Percentiles rank a stretch among this genome's conserved stretches.
These are phyloP conservation scores for Monosporascus sp. DNA, from an alignment of 2,329 filamentous ascomycete species.

Conservation along the genomic window DNA sequence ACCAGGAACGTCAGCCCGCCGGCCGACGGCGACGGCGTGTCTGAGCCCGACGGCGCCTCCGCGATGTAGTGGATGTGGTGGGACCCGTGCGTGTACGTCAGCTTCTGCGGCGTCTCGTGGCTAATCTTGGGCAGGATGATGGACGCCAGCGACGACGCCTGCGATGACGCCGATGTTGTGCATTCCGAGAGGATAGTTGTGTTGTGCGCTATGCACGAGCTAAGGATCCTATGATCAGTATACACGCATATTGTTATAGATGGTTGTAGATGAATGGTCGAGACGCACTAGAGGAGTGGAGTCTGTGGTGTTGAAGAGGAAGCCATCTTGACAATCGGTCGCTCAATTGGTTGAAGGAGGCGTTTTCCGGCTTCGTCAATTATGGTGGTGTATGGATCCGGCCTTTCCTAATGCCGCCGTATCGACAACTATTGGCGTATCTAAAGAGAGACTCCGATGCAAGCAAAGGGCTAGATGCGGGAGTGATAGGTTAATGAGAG, in stretches of 20 bases:
- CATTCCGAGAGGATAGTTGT: slow-evolving; percentile 91
- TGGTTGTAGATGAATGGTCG: too few species aligned
- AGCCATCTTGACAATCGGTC: slow-evolving; percentile 47
- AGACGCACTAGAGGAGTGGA: slow-evolving; percentile 66
- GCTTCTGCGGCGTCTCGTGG: slow-evolving; percentile 74
- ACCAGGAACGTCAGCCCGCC: slow-evolving; percentile 90
- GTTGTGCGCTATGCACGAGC: slow-evolving; percentile 90
- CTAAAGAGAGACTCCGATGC: too few species aligned
- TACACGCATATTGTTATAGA: too few species aligned
- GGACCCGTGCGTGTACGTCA: slow-evolving; percentile 87
- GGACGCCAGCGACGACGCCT: slow-evolving; percentile 81
- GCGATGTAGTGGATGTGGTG: slow-evolving; percentile 96
- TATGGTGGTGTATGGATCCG: neutral
- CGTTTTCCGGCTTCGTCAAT: neutral
- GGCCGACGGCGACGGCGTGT: slow-evolving; percentile 67
- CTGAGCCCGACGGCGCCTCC: slow-evolving; percentile 71
- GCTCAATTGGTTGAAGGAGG: neutral
- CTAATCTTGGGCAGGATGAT: slow-evolving; percentile 93
- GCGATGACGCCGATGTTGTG: slow-evolving; percentile 76
- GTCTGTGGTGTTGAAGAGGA: slow-evolving; percentile 64
- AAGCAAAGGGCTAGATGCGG: too few species aligned
- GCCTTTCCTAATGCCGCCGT: too few species aligned
- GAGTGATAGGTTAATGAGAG: too few species aligned
- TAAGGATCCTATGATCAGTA: slow-evolving; percentile 28
- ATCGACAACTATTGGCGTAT: too few species aligned